Evolutionary conservation across 306 rosid genomes (phyloP).

Genomic region (Trifolium subterraneum): DNA sequence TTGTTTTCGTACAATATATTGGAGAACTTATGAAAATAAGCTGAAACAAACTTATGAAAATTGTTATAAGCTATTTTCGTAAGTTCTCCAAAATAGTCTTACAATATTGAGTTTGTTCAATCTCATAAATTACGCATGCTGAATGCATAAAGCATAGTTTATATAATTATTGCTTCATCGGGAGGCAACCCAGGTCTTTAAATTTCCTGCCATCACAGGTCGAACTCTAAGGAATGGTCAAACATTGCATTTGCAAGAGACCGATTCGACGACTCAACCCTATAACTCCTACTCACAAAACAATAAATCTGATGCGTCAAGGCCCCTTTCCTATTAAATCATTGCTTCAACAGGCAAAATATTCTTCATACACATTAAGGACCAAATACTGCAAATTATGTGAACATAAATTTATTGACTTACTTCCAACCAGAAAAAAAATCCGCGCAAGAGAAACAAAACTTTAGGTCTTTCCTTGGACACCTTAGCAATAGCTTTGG

Average conservation of each 20-base stretch:
- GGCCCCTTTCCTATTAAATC: not conserved
- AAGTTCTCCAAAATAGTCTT: no score
- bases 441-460: constrained; percentile 78
- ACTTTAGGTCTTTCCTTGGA: constrained; percentile 46
- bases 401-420: constrained; percentile 41
- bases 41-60: no score
- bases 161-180: not conserved
- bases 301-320: not conserved
- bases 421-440: constrained; percentile 77
- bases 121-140: not conserved
- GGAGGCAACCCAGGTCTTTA: not conserved
- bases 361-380: not conserved
- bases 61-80: no score
- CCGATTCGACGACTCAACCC: not conserved
- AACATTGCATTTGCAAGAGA: not conserved
- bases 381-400: constrained; percentile 22
- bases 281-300: not conserved
- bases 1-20: no score
- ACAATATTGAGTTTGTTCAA: not conserved
- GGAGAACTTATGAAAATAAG: no score
- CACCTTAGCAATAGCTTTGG: constrained; percentile 35
- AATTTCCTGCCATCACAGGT: not conserved
- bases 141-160: not conserved
- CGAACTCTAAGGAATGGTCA: not conserved
- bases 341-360: constrained; percentile 13